These are phyloP conservation scores for Geum urbanum DNA, from an alignment of 306 rosid species.

Conservation along the genomic window DNA sequence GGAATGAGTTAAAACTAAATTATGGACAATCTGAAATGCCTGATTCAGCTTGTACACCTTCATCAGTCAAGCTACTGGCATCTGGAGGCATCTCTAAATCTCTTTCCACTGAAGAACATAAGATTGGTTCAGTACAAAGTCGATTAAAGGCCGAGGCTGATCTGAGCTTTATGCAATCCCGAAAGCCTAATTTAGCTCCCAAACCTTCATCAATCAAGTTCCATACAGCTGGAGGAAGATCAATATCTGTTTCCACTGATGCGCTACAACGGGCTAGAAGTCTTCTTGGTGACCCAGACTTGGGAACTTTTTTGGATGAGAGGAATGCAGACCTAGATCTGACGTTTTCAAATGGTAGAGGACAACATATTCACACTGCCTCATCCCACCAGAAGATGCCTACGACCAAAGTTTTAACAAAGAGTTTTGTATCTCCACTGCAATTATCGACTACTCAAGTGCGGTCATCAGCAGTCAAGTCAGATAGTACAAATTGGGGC, in stretches of 20 bases:
- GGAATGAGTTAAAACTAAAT: not conserved
- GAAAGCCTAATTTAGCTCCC: slow-evolving; percentile 16
- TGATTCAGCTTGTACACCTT: not conserved
- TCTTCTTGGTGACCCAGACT: slow-evolving; percentile 87
- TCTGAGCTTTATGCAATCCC: not conserved
- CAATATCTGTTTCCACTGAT: slow-evolving; percentile 66
- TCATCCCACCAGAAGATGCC: slow-evolving; percentile 22
- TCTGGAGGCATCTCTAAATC: not conserved
- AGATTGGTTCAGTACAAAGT: not conserved
- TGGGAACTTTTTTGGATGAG: slow-evolving; percentile 57
- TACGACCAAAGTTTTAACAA: slow-evolving; percentile 23
- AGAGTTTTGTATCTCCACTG: slow-evolving; percentile 47
- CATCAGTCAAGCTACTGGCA: slow-evolving; percentile 1
- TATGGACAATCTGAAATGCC: not conserved
- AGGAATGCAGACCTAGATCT: slow-evolving; percentile 31
- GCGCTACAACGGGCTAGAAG: slow-evolving; percentile 77
- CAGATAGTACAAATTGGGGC: slow-evolving; percentile 37
- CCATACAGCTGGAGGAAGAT: slow-evolving; percentile 84
- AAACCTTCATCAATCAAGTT: slow-evolving; percentile 58
- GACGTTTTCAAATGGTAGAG: slow-evolving; percentile 32
- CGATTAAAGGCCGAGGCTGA: not conserved
- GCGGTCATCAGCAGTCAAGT: slow-evolving; percentile 37
- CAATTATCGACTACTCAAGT: slow-evolving; percentile 31
- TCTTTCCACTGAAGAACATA: not conserved
- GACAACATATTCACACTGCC: slow-evolving; percentile 34